phyloP scores from a whole-genome alignment of 2,329 filamentous ascomycete genomes.

The Pseudogymnoascus sp. region DNA sequence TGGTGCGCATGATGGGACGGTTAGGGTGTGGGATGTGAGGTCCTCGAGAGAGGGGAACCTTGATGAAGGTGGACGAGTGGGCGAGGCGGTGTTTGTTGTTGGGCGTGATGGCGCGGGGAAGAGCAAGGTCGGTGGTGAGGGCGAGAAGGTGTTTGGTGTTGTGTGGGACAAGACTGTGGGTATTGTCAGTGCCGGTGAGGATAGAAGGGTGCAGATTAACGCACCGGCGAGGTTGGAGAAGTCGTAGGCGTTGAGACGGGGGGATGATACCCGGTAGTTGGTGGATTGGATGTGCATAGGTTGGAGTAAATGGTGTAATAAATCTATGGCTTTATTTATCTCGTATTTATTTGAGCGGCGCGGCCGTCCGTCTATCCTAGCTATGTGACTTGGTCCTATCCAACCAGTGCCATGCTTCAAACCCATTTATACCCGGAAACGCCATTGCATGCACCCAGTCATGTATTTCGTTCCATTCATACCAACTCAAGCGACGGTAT shows the following conservation, averaged over 20 bases:
- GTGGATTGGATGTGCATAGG: conserved; percentile 1
- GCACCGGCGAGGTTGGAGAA: conserved; percentile 35
- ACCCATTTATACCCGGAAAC: background rate
- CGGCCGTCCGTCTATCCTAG: background rate
- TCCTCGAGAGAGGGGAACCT: conserved; percentile 52
- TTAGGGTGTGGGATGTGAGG: conserved; percentile 87
- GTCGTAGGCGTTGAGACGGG: conserved; percentile 1
- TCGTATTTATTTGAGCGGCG: conserved; percentile 1
- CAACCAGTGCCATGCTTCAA: background rate
- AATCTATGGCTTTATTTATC: background rate
- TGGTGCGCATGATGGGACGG: conserved; percentile 86
- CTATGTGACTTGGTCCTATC: conserved; percentile 1
- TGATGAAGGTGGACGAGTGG: conserved; percentile 52
- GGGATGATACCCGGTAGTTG: background rate
- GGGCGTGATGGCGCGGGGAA: conserved; percentile 53
- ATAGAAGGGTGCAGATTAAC: conserved; percentile 91
- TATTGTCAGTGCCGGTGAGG: conserved; percentile 86
- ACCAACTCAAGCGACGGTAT: background rate
- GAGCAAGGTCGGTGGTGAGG: conserved; percentile 64
- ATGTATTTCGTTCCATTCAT: background rate
- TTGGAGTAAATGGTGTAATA: conserved; percentile 6
- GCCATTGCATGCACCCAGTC: background rate
- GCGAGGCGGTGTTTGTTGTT: conserved; percentile 69
- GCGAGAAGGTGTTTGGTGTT: conserved; percentile 83
- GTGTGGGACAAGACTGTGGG: conserved; percentile 80